Conservation (phyloP, 2,329 filamentous ascomycete species). For the Triangularia verruculosa region DNA sequence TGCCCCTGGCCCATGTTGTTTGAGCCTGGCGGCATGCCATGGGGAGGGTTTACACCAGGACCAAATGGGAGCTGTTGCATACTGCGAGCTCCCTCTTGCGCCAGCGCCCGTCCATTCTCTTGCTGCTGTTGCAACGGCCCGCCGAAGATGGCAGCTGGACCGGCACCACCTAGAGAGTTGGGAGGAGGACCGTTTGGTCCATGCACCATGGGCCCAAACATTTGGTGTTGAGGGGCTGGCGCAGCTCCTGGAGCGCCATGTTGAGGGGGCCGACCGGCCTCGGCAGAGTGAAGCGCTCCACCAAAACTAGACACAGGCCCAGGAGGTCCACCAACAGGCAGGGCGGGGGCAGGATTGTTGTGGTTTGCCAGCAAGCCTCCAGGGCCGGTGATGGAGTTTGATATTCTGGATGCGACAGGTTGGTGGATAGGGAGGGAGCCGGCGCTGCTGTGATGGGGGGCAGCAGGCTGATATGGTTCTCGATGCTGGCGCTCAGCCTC, state of each 20-base stretch:
- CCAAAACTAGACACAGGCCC: constrained; percentile 52
- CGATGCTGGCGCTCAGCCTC: constrained; percentile 60
- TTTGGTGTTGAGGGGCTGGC: constrained; percentile 47
- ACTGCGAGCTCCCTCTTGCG: constrained; percentile 55
- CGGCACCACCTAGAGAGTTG: constrained; percentile 55
- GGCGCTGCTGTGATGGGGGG: constrained; percentile 81
- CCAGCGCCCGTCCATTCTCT: constrained; percentile 51
- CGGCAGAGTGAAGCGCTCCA: constrained; percentile 49
- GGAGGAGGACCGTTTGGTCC: constrained; percentile 46
- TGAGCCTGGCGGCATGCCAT: constrained; percentile 40
- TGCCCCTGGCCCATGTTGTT: constrained; percentile 70
- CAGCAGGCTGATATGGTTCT: constrained; percentile 62
- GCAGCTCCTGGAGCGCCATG: constrained; percentile 49
- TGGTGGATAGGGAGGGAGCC: constrained; percentile 91
- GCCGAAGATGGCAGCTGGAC: constrained; percentile 64
- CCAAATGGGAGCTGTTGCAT: constrained; percentile 63
- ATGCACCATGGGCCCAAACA: constrained; percentile 56
- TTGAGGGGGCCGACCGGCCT: constrained; percentile 50
- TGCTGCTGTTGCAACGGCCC: constrained; percentile 56
- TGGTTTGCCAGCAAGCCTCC: constrained; percentile 81
- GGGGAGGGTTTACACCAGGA: constrained; percentile 39
- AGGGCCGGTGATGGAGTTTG: constrained; percentile 84
- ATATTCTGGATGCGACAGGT: constrained; percentile 78
- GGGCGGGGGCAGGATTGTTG: constrained; percentile 54
- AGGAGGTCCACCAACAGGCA: constrained; percentile 51